Evolutionary conservation across 345 rosid genomes (phyloP).

Genomic region (Salix brachista): DNA sequence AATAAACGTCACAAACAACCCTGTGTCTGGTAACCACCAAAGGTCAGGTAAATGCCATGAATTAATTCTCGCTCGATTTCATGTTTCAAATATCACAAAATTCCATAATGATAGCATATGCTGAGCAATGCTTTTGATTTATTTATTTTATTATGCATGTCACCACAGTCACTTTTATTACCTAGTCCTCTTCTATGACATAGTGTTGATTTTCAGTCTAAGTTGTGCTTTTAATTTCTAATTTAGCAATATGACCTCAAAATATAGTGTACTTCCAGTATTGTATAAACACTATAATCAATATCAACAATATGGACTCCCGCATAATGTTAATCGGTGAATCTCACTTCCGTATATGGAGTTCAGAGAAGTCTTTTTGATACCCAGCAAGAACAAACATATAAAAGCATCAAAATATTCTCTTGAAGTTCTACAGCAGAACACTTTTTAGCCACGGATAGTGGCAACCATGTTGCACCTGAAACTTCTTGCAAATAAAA

Average conservation of each 20-base stretch:
- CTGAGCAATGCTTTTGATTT: not conserved
- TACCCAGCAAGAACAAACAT: not conserved
- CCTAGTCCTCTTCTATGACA: not conserved
- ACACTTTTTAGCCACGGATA: not conserved
- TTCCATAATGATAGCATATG: not conserved
- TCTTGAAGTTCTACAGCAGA: not conserved
- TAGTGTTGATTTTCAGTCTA: not conserved
- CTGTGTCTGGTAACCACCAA: not conserved
- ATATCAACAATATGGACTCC: not conserved
- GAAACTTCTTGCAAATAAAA: not conserved
- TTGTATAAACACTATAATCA: not conserved
- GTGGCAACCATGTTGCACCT: not conserved
- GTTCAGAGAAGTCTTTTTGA: not conserved
- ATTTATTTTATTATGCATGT: not conserved
- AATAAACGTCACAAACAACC: not conserved
- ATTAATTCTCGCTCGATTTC: not conserved
- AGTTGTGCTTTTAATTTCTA: not conserved
- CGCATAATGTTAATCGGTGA: too few relatives aligned
- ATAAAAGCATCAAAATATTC: not conserved
- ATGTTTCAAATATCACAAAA: not conserved
- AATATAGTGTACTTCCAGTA: not conserved
- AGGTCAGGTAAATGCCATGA: not conserved
- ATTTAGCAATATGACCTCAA: too few relatives aligned
- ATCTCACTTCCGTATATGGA: not conserved
- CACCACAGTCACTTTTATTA: not conserved